Evolutionary conservation across 2,329 filamentous ascomycete species (phyloP).

Genomic region (Microsporum audouinii): DNA sequence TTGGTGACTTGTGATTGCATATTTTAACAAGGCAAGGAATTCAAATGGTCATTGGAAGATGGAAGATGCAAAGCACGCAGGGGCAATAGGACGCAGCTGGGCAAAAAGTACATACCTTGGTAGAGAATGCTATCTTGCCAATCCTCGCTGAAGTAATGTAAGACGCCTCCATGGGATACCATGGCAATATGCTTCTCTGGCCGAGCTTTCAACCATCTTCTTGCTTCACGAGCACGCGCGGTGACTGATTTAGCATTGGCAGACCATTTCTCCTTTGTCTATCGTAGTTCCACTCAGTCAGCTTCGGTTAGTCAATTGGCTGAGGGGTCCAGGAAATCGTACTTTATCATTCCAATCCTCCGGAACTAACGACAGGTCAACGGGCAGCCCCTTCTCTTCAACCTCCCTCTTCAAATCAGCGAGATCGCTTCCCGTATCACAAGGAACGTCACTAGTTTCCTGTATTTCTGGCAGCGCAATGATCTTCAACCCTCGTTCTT

Average conservation of each 20-base stretch:
- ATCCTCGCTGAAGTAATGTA: conserved; percentile 78
- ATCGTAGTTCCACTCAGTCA: background rate
- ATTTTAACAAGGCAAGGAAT: conserved; percentile 1
- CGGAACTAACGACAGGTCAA: conserved; percentile 53
- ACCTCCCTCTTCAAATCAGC: conserved; percentile 51
- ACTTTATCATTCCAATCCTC: conserved; percentile 63
- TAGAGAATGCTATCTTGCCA: conserved; percentile 50
- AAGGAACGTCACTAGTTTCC: conserved; percentile 62
- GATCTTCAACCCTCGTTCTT: conserved; percentile 41
- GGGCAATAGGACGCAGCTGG: background rate
- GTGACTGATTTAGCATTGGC: conserved; percentile 44
- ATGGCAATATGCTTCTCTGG: conserved; percentile 58
- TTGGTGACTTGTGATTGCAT: conserved; percentile 14
- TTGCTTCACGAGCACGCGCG: conserved; percentile 48
- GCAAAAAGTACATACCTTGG: conserved; percentile 27
- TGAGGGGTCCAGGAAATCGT: background rate
- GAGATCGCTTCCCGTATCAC: conserved; percentile 58
- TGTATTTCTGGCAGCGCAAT: conserved; percentile 64
- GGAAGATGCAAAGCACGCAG: background rate
- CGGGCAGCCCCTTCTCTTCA: conserved; percentile 38
- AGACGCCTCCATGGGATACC: conserved; percentile 70
- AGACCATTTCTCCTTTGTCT: conserved; percentile 34
- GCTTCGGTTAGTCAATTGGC: too few species aligned
- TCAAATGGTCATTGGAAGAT: conserved; percentile 3
- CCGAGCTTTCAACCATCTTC: conserved; percentile 44